Evolutionary conservation across 2,329 filamentous ascomycete genomes (phyloP).

Genomic region (Fusarium nisikadoi): DNA sequence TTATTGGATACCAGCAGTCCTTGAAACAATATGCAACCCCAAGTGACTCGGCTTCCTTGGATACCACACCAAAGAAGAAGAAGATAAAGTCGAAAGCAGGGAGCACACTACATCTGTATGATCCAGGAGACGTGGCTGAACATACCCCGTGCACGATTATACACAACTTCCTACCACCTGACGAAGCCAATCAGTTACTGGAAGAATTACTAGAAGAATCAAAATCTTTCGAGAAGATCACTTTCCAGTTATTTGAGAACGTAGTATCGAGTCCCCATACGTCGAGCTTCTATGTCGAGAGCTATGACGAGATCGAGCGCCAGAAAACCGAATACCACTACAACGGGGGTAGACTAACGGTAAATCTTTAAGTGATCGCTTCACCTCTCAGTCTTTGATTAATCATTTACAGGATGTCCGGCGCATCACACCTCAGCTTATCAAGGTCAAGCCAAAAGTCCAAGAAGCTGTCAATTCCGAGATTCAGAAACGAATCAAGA

Average conservation of each 20-base stretch:
- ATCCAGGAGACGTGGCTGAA: constrained; percentile 80
- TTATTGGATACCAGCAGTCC: constrained; percentile 70
- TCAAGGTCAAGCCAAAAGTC: constrained; percentile 74
- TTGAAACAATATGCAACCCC: constrained; percentile 62
- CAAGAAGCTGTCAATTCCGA: constrained; percentile 81
- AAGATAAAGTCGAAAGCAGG: constrained; percentile 77
- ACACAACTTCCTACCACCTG: constrained; percentile 83
- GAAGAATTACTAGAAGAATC: constrained; percentile 80
- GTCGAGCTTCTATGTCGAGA: constrained; percentile 83
- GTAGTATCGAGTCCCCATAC: constrained; percentile 89
- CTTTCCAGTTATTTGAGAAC: constrained; percentile 89
- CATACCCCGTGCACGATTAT: constrained; percentile 93
- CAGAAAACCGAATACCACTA: constrained; percentile 88
- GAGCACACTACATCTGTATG: constrained; percentile 84
- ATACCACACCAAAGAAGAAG: constrained; percentile 52
- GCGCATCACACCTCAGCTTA: constrained; percentile 78
- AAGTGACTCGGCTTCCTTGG: constrained; percentile 20
- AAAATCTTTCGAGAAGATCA: constrained; percentile 73
- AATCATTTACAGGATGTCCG: constrained; percentile 71
- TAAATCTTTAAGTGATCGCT: constrained; percentile 45
- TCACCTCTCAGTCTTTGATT: constrained; percentile 7
- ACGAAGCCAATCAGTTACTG: constrained; percentile 79
- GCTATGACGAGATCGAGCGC: constrained; percentile 71
- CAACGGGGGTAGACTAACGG: constrained; percentile 78
- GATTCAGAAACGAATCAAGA: constrained; percentile 75